phyloP scores from a whole-genome alignment of 1,284 basidiomycete species.

The Puccinia triticina region DNA sequence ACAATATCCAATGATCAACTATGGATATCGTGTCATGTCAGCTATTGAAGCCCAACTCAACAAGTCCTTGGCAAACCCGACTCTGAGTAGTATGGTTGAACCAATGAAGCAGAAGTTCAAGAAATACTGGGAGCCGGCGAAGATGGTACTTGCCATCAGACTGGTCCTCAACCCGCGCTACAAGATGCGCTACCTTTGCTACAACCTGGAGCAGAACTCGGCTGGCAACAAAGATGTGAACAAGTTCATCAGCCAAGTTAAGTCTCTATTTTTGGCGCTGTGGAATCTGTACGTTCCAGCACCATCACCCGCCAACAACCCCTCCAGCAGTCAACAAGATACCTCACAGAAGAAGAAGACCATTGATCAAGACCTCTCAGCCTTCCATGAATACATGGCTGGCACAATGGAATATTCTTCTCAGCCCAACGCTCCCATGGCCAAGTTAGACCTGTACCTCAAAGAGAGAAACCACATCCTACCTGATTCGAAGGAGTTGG shows the following conservation, averaged over 20 bases:
- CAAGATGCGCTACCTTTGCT: slow-evolving; percentile 13
- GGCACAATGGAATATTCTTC: background rate
- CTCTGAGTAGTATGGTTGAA: background rate
- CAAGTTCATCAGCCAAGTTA: background rate
- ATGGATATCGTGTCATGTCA: background rate
- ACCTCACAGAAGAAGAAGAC: background rate
- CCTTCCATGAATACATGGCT: slow-evolving; percentile 21
- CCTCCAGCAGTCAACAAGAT: background rate
- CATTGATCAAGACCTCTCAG: background rate
- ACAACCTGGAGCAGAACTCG: background rate
- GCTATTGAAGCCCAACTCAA: background rate
- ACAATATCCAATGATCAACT: background rate
- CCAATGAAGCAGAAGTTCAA: slow-evolving; percentile 1
- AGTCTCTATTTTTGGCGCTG: background rate
- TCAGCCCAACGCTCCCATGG: background rate
- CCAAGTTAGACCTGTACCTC: slow-evolving; percentile 17
- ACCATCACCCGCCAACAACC: background rate
- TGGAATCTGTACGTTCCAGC: no score
- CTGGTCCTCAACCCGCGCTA: background rate
- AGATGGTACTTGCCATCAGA: background rate
- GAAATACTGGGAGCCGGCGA: background rate
- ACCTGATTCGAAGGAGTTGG: no score
- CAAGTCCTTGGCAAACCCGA: background rate
- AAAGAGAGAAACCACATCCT: background rate
- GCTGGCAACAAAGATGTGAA: background rate